Conservation (phyloP, 2,329 filamentous ascomycete genomes). For the Fusarium redolens region DNA sequence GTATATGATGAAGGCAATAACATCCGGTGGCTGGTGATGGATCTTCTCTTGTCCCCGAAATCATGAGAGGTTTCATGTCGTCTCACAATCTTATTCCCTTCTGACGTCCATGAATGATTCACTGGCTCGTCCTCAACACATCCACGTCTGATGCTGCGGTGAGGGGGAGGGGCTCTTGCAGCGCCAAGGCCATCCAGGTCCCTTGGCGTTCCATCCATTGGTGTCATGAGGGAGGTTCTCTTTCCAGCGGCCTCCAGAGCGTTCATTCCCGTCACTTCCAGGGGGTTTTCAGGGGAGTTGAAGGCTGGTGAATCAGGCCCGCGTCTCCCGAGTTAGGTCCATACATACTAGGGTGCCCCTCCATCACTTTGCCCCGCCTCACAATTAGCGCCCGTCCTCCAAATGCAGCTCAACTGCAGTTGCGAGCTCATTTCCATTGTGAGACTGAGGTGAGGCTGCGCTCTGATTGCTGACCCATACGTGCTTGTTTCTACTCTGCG, state of each 20-base stretch:
- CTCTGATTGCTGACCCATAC: slow-evolving; percentile 17
- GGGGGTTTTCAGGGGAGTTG: slow-evolving; percentile 18
- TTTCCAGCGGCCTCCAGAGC: slow-evolving; percentile 31
- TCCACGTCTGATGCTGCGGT: slow-evolving; percentile 29
- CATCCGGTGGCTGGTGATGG: slow-evolving; percentile 10
- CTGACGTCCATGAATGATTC: slow-evolving; percentile 26
- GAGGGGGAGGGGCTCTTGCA: slow-evolving; percentile 38
- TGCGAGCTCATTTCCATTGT: background rate
- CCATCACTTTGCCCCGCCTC: slow-evolving; percentile 18
- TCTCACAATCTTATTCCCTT: slow-evolving; percentile 23
- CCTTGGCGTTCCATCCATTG: slow-evolving; percentile 23
- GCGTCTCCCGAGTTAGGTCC: background rate
- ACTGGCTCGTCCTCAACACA: slow-evolving; percentile 20
- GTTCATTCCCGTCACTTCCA: slow-evolving; percentile 4
- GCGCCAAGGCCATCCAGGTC: slow-evolving; percentile 35
- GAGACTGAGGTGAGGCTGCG: slow-evolving; percentile 9
- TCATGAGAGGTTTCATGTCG: slow-evolving; percentile 26
- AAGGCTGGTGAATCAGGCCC: slow-evolving; percentile 23
- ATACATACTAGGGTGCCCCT: slow-evolving; percentile 3
- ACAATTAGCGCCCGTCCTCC: slow-evolving; percentile 32
- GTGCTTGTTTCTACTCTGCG: slow-evolving; percentile 14
- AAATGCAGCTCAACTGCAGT: slow-evolving; percentile 1
- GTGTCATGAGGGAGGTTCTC: background rate
- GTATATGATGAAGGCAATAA: background rate
- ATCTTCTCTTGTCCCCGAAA: background rate